Evolutionary conservation across 352 stramenopile genomes (phyloP).

Genomic region (Elongisporangium undulatum): DNA sequence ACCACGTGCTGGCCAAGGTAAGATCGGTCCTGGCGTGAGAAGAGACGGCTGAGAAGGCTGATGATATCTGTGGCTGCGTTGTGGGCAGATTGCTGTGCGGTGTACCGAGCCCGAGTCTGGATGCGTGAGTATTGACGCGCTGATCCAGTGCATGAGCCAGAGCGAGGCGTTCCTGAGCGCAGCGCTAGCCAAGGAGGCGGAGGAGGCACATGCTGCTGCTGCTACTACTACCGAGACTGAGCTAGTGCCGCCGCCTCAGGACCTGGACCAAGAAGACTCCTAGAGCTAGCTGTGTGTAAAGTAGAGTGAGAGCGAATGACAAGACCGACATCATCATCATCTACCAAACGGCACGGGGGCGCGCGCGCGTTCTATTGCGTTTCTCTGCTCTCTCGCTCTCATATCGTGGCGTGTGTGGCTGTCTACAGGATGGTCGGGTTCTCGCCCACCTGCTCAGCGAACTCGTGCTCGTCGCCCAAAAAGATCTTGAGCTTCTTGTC

Average conservation of each 20-base stretch:
- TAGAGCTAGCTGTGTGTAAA: neutral
- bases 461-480: conserved; percentile 90
- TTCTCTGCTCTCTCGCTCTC: conserved; percentile 12
- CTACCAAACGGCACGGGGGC: neutral
- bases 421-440: conserved; percentile 78
- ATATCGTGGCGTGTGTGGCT: neutral
- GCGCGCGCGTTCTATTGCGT: neutral
- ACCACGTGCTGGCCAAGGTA: conserved; percentile 47
- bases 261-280: too few species aligned
- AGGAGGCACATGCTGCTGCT: neutral
- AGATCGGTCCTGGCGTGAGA: neutral
- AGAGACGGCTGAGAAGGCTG: neutral
- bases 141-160: conserved; percentile 26
- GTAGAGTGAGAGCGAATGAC: neutral
- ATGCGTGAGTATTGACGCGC: conserved; percentile 30
- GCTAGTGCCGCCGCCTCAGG: neutral
- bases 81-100: conserved; percentile 24
- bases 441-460: conserved; percentile 83
- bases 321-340: neutral
- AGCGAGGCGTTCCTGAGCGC: conserved; percentile 17
- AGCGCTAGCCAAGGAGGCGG: neutral
- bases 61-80: neutral
- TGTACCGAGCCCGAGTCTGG: conserved; percentile 21
- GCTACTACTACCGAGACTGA: neutral
- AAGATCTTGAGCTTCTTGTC: conserved; percentile 98